These are phyloP conservation scores for Boletus patriciae DNA, from an alignment of 768 basidiomycete genomes.

Conservation along the genomic window DNA sequence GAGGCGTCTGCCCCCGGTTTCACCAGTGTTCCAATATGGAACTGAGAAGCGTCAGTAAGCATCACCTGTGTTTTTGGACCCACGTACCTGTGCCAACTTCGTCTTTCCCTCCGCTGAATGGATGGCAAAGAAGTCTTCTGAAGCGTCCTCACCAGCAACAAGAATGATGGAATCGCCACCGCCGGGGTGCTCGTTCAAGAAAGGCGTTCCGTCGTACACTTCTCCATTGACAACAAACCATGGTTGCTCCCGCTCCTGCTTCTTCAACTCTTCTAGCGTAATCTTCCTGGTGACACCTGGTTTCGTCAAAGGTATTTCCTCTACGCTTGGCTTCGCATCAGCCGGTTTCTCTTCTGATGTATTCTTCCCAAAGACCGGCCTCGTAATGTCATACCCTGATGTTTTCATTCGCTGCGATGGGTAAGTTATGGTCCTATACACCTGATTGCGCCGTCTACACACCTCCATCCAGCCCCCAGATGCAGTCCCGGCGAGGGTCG, in stretches of 20 bases:
- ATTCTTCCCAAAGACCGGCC: constrained; percentile 38
- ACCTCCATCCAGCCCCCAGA: constrained; percentile 64
- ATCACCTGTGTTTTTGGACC: background rate
- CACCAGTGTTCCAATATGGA: constrained; percentile 52
- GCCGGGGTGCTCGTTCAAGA: constrained; percentile 58
- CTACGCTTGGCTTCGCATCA: background rate
- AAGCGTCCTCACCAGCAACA: constrained; percentile 58
- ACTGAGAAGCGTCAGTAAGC: constrained; percentile 23
- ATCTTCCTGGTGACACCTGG: constrained; percentile 46
- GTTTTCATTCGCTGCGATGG: constrained; percentile 43
- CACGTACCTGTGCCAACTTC: constrained; percentile 42
- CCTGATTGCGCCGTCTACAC: background rate
- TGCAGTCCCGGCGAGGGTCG: constrained; percentile 48
- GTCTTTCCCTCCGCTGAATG: constrained; percentile 52
- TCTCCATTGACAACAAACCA: constrained; percentile 58
- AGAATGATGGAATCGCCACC: constrained; percentile 54
- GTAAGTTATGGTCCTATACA: background rate
- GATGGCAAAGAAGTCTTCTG: constrained; percentile 65
- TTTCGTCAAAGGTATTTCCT: constrained; percentile 45
- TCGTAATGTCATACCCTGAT: constrained; percentile 42
- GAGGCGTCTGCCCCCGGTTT: background rate
- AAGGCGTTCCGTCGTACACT: constrained; percentile 54
- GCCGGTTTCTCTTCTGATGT: background rate
- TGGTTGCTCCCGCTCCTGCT: constrained; percentile 36
- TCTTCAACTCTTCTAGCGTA: constrained; percentile 42